Percentiles rank a stretch among this genome's conserved stretches.
Evolutionary conservation across 768 basidiomycete genomes (phyloP).

Genomic region (Leucocoprinus sp.): DNA sequence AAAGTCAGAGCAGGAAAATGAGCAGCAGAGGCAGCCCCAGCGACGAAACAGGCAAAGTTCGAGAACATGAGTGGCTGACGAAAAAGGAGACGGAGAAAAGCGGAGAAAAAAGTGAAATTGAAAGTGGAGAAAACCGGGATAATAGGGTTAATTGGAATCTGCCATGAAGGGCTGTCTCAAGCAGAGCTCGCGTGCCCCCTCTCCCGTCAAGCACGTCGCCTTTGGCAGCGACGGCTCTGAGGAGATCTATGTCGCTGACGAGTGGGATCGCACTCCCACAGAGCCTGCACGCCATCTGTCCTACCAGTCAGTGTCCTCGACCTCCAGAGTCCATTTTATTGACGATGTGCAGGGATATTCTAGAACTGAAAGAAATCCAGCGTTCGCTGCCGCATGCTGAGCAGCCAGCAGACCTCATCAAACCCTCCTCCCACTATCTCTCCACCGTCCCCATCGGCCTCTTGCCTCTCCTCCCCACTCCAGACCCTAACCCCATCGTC

Average conservation of each 20-base stretch:
- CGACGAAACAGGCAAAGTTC: slow-evolving; percentile 35
- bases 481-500: slow-evolving; percentile 12
- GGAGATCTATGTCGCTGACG: slow-evolving; percentile 59
- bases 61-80: no score
- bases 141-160: slow-evolving; percentile 20
- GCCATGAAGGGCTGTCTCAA: slow-evolving; percentile 35
- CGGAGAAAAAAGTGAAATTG: no score
- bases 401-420: slow-evolving; percentile 37
- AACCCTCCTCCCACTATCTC: slow-evolving; percentile 32
- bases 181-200: slow-evolving; percentile 17
- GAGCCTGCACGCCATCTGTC: slow-evolving; percentile 54
- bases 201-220: slow-evolving; percentile 47
- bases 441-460: slow-evolving; percentile 56
- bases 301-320: slow-evolving; percentile 49
- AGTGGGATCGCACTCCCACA: slow-evolving; percentile 72
- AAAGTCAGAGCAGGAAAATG: slow-evolving; percentile 32
- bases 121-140: no score
- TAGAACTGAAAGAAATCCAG: slow-evolving; percentile 65
- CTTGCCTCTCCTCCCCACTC: slow-evolving; percentile 41
- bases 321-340: slow-evolving; percentile 5
- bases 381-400: slow-evolving; percentile 52
- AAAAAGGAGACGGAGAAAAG: no score
- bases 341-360: slow-evolving; percentile 38
- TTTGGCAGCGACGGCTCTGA: slow-evolving; percentile 49
- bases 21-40: slow-evolving; percentile 26